phyloP scores from a whole-genome alignment of 768 basidiomycete species.

The Mycena capillaripes region DNA sequence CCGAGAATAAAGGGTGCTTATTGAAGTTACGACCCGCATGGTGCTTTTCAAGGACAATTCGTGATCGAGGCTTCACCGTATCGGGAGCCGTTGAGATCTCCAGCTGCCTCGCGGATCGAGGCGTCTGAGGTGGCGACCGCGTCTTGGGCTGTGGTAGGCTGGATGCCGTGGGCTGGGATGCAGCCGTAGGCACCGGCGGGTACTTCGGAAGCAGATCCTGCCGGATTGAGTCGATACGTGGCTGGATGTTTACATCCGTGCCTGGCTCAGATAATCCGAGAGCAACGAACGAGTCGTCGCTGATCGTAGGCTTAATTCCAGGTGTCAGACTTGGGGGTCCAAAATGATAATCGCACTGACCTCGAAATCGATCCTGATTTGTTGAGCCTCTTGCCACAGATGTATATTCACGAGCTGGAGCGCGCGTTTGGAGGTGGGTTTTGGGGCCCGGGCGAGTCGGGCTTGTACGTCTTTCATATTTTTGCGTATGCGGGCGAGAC shows the following conservation, averaged over 20 bases:
- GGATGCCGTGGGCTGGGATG: conserved; percentile 31
- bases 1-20: too few species aligned
- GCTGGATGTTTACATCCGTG: conserved; percentile 33
- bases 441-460: conserved; percentile 7
- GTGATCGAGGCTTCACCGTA: conserved; percentile 37
- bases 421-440: background rate
- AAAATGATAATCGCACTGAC: conserved; percentile 18
- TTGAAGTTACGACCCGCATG: conserved; percentile 34
- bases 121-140: conserved; percentile 10
- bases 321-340: background rate
- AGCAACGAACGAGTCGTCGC: conserved; percentile 38
- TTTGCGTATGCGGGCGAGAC: conserved; percentile 36
- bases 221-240: conserved; percentile 47
- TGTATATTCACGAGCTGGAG: conserved; percentile 17
- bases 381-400: conserved; percentile 34
- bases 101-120: conserved; percentile 34
- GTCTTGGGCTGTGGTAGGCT: background rate
- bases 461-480: conserved; percentile 24
- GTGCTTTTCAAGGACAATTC: conserved; percentile 40
- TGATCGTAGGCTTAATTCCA: conserved; percentile 36
- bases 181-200: conserved; percentile 40
- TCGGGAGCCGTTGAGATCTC: conserved; percentile 24
- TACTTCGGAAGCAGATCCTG: conserved; percentile 43
- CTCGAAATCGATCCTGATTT: conserved; percentile 34
- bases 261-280: conserved; percentile 35